phyloP scores from a whole-genome alignment of 495 filamentous ascomycete genomes.

The Neurospora sp. region DNA sequence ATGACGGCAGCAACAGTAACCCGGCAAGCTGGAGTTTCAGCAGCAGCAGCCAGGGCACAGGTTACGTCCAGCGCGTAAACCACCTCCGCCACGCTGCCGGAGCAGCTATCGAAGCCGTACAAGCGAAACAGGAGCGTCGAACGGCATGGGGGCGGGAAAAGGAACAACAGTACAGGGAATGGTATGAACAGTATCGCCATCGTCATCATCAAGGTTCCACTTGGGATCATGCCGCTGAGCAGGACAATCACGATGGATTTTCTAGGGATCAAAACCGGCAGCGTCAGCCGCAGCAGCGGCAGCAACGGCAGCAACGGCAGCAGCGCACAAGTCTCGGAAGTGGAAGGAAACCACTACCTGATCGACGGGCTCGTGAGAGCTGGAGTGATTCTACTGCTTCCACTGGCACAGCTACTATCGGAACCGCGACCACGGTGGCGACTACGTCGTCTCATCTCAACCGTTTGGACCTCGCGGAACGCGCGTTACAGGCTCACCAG shows the following conservation, averaged over 20 bases:
- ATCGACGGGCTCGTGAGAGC: neutral
- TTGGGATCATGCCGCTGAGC: neutral
- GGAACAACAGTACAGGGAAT: neutral
- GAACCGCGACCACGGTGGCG: neutral
- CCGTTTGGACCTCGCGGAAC: neutral
- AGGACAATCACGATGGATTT: neutral
- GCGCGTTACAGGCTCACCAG: neutral
- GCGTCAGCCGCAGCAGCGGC: neutral
- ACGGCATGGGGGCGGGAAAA: neutral
- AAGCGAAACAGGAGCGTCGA: neutral
- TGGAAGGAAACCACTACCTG: neutral
- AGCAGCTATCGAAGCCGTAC: neutral
- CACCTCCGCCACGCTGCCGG: neutral
- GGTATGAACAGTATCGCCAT: neutral
- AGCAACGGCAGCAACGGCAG: neutral
- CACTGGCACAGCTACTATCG: neutral
- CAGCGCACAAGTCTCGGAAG: neutral
- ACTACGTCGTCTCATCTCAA: neutral
- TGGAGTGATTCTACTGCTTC: neutral
- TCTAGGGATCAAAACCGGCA: neutral
- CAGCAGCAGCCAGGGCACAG: neutral
- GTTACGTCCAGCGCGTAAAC: neutral
- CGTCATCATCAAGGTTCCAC: neutral
- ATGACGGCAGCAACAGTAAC: neutral
- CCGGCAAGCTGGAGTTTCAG: neutral